Evolutionary conservation across 75 land plant genomes (phyloP), one percentile per base, ranked within the genome.

Genomic region (Pinus tabuliformis): DNA sequence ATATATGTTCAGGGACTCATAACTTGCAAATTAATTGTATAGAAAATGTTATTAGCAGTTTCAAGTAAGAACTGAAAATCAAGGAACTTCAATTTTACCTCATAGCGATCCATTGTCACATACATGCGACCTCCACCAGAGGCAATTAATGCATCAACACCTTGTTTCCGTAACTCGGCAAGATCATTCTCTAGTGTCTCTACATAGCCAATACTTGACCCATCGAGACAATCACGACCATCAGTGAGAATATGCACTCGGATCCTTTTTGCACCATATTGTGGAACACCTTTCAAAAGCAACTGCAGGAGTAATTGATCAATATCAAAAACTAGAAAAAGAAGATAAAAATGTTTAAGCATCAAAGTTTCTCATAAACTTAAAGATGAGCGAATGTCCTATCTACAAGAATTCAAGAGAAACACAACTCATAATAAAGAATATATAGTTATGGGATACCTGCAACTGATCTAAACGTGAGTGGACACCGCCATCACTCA

Each of bases 121-220:
- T 95, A 83, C 99, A 97, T 97, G 21, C 99, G 90, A 16, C 99
- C 99, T 66, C 99, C 99, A 80, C 97, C 99, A 65, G 99, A 97
- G 64, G 98, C 99, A 86, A 97, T 85, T 76, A 72, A 77, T 22
- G 99, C 99, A 88, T 97, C 99, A 76, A 91, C 75, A 45, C 99
- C 99, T 63, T 89, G 81, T 60, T 79, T 82, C 3, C 89, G 87
- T 57, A 97, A 79, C 26, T 87, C 80, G 45, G 78, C 77, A 59
- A 97, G 89, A 49, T 94, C 92, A 24, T 84, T 85, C 79, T 97
- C 98, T 72, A 97, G 84, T 57, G 86, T 82, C 73, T 95, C 99
- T 1, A 95, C 91, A 82, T 89, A 97, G 9, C 85, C 88, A 37
- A 89, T 73, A 80, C 98, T 95, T 49, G 99, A 86, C 17, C 98